Base-by-base conservation (phyloP, 2,329 filamentous ascomycete species). In the Ascochyta clinopodiicola region DNA sequence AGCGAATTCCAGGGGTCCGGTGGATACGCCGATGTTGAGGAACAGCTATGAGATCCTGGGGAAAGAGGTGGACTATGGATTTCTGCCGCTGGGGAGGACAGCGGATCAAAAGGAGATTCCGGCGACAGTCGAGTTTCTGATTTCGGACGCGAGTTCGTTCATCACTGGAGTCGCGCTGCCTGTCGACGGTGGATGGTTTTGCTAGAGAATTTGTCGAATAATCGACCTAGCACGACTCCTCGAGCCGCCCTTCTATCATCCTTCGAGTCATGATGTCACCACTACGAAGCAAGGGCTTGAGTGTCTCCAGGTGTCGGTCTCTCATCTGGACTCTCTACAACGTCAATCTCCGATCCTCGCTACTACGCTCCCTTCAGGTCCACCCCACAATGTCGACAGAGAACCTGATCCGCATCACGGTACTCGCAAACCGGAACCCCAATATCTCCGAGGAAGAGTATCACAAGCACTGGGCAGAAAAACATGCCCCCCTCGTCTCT, bases 131-230 rank as follows among this genome's bases (percentile, higher is more conserved):
- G 74, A 79, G n/a, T 82, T 80, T 39, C 59, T 83, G 56, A 65
- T 82, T 17, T 79, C 79, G 38, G 76, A 80, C 54, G 76, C 78
- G 9, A 67, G 76, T 1, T 78, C 75, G 2, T 82, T 77, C 63
- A 78, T 81, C 1, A 82, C 80, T 1, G 80, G 80, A 0, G 70
- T 75, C 9, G 73, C 78, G 4, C 73, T 79, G 42, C 76, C 69
- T 46, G 77, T 82, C 21, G 81, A 83, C 66, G 81, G 81, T 4
- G 80, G 79, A 0, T 80, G 77, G 75, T 61, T 51, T 29, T 71
- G 67, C 56, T 71, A 67, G 59, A 37, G 27, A 17, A 29, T 25
- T 21, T 17, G 17, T 29, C 38, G 2, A 27, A 21, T 7, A 17
- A 35, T 8, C 32, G n/a, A 9, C 8, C 32, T 35, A 19, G 6